Evolutionary conservation across 192 early-diverging fungal species (phyloP).

Genomic region (Rhizophagus clarus): DNA sequence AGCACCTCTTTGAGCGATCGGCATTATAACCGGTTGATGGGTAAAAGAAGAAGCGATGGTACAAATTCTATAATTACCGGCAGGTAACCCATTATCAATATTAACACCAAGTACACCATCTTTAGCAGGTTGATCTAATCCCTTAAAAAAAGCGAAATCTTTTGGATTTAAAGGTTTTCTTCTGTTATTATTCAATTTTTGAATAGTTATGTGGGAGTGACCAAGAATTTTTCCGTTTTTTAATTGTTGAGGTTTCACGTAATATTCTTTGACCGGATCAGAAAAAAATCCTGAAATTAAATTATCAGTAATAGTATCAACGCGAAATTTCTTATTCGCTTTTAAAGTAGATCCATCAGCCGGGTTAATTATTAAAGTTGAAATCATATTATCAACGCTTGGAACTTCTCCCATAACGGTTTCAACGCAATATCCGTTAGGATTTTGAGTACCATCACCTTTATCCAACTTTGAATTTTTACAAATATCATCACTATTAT

Average conservation of each 20-base stretch:
- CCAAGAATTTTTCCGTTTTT: neutral
- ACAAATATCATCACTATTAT: neutral
- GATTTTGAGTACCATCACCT: constrained; percentile 1
- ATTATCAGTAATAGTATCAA: neutral
- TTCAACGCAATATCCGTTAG: neutral
- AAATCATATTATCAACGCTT: neutral
- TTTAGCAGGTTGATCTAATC: neutral
- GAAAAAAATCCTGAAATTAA: constrained; percentile 1
- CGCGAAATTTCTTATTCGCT: neutral
- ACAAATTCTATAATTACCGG: constrained; percentile 23
- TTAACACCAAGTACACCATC: neutral
- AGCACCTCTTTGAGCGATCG: constrained; percentile 29
- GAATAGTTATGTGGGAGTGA: constrained; percentile 11
- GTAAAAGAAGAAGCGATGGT: constrained; percentile 20
- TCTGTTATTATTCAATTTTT: neutral
- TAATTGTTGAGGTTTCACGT: neutral
- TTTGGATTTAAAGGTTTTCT: neutral
- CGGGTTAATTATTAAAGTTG: constrained; percentile 2
- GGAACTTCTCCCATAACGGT: constrained; percentile 13
- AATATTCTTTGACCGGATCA: neutral
- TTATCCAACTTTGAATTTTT: neutral
- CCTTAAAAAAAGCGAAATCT: constrained; percentile 10
- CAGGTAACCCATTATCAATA: neutral
- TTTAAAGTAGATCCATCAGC: neutral
- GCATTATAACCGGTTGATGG: constrained; percentile 31